Percentiles rank a stretch among this genome's conserved stretches.
These are phyloP conservation scores for Curvularia spicifera DNA, from an alignment of 2,329 filamentous ascomycete genomes.

Conservation along the genomic window DNA sequence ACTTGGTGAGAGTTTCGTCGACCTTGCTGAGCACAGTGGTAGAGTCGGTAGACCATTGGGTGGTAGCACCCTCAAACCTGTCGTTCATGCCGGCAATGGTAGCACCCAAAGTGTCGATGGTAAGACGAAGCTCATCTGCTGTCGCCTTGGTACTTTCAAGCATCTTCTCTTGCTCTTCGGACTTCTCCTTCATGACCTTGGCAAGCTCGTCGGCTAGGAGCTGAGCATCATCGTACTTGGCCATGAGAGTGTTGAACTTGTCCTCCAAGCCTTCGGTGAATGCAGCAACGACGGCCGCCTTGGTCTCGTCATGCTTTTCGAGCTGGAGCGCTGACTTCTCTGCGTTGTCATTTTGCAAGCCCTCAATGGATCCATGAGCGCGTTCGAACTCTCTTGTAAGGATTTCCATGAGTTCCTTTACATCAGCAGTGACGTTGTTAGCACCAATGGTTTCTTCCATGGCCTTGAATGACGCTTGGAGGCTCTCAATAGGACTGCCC, in stretches of 20 bases:
- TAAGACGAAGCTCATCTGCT: conserved; percentile 83
- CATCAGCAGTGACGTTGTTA: conserved; percentile 54
- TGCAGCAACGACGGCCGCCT: conserved; percentile 61
- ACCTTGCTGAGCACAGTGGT: conserved; percentile 85
- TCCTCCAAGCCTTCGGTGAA: conserved; percentile 70
- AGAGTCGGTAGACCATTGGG: conserved; percentile 86
- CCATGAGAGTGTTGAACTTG: conserved; percentile 79
- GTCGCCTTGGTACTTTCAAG: conserved; percentile 77
- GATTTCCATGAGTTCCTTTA: conserved; percentile 69
- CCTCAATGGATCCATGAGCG: conserved; percentile 78
- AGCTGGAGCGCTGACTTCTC: conserved; percentile 62
- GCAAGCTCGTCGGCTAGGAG: conserved; percentile 74
- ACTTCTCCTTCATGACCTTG: conserved; percentile 74
- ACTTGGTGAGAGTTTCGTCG: conserved; percentile 75
- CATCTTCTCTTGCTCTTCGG: conserved; percentile 74
- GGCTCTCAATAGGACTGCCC: conserved; percentile 67
- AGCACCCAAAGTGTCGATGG: conserved; percentile 83
- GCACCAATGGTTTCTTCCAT: conserved; percentile 70
- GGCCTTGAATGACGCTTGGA: conserved; percentile 68
- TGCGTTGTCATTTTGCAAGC: conserved; percentile 78
- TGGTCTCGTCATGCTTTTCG: conserved; percentile 66
- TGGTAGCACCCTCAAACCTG: conserved; percentile 79
- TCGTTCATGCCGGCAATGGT: conserved; percentile 56
- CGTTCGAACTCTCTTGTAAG: conserved; percentile 90
- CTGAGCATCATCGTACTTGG: conserved; percentile 89